Base-by-base conservation (phyloP, 208 protist species). In the Borovskyia barvae region DNA sequence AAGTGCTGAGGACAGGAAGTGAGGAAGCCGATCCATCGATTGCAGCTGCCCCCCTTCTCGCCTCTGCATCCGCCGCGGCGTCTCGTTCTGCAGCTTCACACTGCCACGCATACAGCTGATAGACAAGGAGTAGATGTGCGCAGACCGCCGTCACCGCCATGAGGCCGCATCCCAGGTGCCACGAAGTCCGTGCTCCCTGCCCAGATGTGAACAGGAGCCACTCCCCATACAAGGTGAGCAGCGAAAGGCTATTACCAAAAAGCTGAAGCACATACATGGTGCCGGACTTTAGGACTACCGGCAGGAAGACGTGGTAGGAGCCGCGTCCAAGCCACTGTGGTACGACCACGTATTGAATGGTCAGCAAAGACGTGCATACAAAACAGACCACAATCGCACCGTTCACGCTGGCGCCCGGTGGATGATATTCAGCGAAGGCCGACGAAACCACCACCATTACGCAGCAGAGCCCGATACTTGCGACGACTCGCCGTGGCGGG, bases 141-240 rank as follows among this genome's bases (percentile, higher is more conserved):
- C 59, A 61, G 20, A 84, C 32, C 28, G 73, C 75, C 42, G 74
- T 80, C 20, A 82, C 73, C 43, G 68, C 68, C 24, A 75, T 66
- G 26, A 92, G 45, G 14, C 68, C 78, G 51, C 66, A 71, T 25
- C 67, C 53, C 5, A 87, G 59, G 53, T 88, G 77, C 80, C 66
- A 87, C 28, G 77, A 85, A 15, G 72, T 41, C 1, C 68, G 65
- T 14, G 75, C 51, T 30, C 60, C 55, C 9, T 41, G 35, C 26
- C 51, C 57, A 15, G 69, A 52, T 22, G 55, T 63, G 40, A 56
- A 79, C 1, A 86, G 61, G 22, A 88, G 53, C 35, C 74, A 50
- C 37, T 70, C 41, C 19, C 65, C 75, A 40, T 62, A 76, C 39
- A 76, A 55, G 30, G 30, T 63, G 41, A 58, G 19, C n/a, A 59